A percentile compares a stretch with the other conserved stretches of the same genome.
Conservation (phyloP, 768 basidiomycete species). For the Royoungia palumana region DNA sequence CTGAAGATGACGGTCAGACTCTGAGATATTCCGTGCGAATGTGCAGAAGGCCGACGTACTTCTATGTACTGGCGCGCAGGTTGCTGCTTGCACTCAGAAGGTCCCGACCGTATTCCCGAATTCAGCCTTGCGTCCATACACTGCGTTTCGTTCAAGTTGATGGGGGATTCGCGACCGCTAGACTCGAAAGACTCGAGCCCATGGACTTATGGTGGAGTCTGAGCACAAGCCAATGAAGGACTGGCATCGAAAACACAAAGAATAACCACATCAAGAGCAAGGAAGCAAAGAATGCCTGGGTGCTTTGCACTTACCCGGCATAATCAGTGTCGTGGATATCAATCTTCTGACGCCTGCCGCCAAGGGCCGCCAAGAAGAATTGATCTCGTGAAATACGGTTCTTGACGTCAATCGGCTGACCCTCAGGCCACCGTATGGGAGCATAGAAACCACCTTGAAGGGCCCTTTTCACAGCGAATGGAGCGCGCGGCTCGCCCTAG, state of each 20-base stretch:
- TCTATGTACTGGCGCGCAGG: conserved; percentile 24
- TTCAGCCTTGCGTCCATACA: conserved; percentile 37
- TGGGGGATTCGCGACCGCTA: conserved; percentile 45
- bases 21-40: neutral
- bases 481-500: conserved; percentile 27
- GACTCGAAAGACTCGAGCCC: conserved; percentile 48
- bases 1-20: conserved; percentile 21
- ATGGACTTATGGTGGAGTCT: conserved; percentile 46
- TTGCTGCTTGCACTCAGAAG: conserved; percentile 27
- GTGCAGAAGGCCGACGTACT: conserved; percentile 12
- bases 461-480: conserved; percentile 23
- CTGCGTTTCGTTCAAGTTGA: conserved; percentile 49
- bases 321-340: conserved; percentile 26
- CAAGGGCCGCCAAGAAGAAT: conserved; percentile 27
- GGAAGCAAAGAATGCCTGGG: no score
- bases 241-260: conserved; percentile 20
- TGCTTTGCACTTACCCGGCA: conserved; percentile 39
- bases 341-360: conserved; percentile 23
- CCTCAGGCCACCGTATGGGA: conserved; percentile 31
- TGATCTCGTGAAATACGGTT: conserved; percentile 46
- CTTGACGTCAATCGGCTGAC: conserved; percentile 42
- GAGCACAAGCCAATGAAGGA: conserved; percentile 42
- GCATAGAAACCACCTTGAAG: conserved; percentile 23
- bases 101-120: conserved; percentile 21
- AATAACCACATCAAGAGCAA: conserved; percentile 21